Evolutionary conservation across 495 filamentous ascomycete species (phyloP).

Genomic region (Pseudotulostoma volvatum): DNA sequence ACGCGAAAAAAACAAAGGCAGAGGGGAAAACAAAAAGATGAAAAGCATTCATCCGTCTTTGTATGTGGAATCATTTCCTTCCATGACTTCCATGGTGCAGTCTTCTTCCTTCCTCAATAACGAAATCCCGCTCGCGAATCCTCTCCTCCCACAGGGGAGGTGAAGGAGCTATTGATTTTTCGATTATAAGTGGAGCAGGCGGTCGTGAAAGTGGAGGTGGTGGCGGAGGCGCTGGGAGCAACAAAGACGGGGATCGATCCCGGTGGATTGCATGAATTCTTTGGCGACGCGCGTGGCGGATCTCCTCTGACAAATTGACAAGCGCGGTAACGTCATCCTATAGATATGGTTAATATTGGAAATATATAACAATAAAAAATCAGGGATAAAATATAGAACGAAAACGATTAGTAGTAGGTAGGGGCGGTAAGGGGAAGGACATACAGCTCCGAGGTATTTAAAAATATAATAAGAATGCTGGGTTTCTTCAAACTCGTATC

Average conservation of each 20-base stretch:
- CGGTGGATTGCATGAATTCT: conserved; percentile 69
- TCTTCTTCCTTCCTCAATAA: conserved; percentile 7
- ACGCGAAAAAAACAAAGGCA: too few species aligned
- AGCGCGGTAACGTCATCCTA: conserved; percentile 78
- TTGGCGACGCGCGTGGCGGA: conserved; percentile 57
- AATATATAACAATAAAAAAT: conserved; percentile 10
- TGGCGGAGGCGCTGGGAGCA: conserved; percentile 10
- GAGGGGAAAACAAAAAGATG: too few species aligned
- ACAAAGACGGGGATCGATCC: conserved; percentile 41
- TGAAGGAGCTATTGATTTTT: conserved; percentile 4
- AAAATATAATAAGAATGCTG: conserved; percentile 83
- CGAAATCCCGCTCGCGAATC: conserved; percentile 9
- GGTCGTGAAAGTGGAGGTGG: conserved; percentile 1
- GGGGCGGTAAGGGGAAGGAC: conserved; percentile 22
- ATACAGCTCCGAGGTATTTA: conserved; percentile 74
- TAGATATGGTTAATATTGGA: conserved; percentile 5
- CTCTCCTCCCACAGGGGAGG: conserved; percentile 10
- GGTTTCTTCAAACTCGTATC: conserved; percentile 87
- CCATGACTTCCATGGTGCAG: too few species aligned
- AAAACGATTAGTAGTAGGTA: not conserved
- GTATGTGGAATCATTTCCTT: too few species aligned
- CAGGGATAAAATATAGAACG: not conserved
- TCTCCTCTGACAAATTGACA: conserved; percentile 64
- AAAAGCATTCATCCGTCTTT: too few species aligned
- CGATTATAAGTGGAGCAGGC: conserved; percentile 4